These are phyloP conservation scores for Vachellia collinsii DNA, from an alignment of 306 rosid genomes.

Conservation along the genomic window DNA sequence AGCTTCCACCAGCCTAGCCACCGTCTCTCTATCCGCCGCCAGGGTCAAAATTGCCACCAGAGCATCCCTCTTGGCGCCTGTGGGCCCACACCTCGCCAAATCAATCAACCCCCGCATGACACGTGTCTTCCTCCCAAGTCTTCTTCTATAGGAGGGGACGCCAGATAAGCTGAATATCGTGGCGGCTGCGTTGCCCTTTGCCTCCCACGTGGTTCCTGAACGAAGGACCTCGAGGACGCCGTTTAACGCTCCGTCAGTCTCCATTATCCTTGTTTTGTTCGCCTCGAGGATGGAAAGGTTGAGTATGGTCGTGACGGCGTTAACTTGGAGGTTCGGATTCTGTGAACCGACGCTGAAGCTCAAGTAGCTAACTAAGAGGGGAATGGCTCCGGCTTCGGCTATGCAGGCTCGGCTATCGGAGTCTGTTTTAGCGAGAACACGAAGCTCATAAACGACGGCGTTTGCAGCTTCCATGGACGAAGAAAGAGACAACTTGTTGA, in stretches of 20 bases:
- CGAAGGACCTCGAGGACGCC: conserved; percentile 72
- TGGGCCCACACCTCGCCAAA: conserved; percentile 65
- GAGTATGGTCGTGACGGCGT: conserved; percentile 83
- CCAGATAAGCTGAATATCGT: conserved; percentile 73
- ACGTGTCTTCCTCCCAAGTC: conserved; percentile 72
- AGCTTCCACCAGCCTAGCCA: conserved; percentile 61
- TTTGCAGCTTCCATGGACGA: conserved; percentile 47
- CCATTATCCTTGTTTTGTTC: conserved; percentile 74
- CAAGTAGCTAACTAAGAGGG: conserved; percentile 59
- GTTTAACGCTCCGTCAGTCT: conserved; percentile 72
- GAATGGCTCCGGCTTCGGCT: conserved; percentile 84
- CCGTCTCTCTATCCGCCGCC: conserved; percentile 74
- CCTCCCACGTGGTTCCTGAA: conserved; percentile 84
- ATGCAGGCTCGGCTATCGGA: conserved; percentile 79
- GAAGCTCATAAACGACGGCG: conserved; percentile 81
- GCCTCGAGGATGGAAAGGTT: conserved; percentile 78
- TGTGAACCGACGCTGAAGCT: conserved; percentile 35
- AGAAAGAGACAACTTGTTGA: conserved; percentile 53
- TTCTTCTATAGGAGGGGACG: conserved; percentile 52
- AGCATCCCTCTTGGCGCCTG: conserved; percentile 63
- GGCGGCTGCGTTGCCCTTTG: conserved; percentile 92
- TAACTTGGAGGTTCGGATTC: conserved; percentile 64
- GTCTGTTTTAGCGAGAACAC: conserved; percentile 71
- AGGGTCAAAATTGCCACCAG: conserved; percentile 74
- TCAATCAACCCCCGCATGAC: conserved; percentile 67